Percentiles rank a stretch among this genome's conserved stretches.
These are phyloP conservation scores for Durio zibethinus DNA, from an alignment of 345 rosid genomes.

Conservation along the genomic window DNA sequence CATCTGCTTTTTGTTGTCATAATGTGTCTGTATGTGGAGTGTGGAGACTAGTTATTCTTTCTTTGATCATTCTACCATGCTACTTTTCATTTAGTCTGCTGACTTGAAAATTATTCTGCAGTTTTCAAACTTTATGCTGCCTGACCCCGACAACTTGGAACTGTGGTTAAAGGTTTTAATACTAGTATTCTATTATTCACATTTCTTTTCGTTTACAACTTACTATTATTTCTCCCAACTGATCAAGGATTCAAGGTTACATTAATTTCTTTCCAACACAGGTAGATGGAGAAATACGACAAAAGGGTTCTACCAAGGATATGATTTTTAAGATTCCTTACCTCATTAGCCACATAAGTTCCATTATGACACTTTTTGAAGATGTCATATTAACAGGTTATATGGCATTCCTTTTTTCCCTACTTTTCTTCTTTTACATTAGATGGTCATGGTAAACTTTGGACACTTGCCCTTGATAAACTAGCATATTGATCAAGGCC, in stretches of 20 bases:
- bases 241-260: slow-evolving; percentile 3
- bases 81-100: background rate
- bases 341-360: slow-evolving; percentile 86
- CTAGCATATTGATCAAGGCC: background rate
- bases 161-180: slow-evolving; percentile 74
- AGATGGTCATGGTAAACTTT: background rate
- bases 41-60: too few species aligned
- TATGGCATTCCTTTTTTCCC: background rate
- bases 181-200: slow-evolving; percentile 2
- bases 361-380: slow-evolving; percentile 81
- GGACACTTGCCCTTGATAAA: background rate
- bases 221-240: background rate
- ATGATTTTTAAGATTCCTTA: slow-evolving; percentile 83
- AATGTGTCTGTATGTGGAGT: background rate
- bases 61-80: background rate
- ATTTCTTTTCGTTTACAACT: background rate
- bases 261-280: slow-evolving; percentile 23
- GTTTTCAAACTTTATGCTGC: slow-evolving; percentile 62
- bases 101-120: slow-evolving; percentile 24
- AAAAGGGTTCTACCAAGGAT: slow-evolving; percentile 77
- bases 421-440: background rate
- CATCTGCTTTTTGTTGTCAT: background rate
- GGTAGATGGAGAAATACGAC: slow-evolving; percentile 80
- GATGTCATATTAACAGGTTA: slow-evolving; percentile 88
- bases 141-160: slow-evolving; percentile 78